Evolutionary conservation across 768 basidiomycete genomes (phyloP).

Genomic region (Suillus lakei): DNA sequence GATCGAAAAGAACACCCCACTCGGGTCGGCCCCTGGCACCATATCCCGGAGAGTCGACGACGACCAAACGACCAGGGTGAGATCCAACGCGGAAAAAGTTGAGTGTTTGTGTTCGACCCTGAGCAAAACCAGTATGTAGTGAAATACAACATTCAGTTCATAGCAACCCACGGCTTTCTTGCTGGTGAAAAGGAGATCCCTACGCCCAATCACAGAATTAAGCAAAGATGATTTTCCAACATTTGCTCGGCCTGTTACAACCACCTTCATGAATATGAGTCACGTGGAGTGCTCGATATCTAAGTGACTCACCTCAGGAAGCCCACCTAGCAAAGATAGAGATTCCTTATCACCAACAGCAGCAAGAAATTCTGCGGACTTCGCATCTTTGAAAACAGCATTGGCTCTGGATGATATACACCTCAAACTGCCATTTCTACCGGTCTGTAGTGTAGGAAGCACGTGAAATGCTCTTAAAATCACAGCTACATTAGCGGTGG

Average conservation of each 20-base stretch:
- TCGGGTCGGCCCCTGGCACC: conserved; percentile 73
- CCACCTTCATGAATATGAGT: background rate
- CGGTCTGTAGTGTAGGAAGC: background rate
- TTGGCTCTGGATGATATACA: conserved; percentile 1
- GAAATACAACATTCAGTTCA: background rate
- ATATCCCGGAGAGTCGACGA: conserved; percentile 86
- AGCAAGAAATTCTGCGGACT: conserved; percentile 33
- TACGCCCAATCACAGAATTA: conserved; percentile 68
- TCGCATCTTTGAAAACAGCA: conserved; percentile 25
- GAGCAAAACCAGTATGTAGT: background rate
- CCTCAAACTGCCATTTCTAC: background rate
- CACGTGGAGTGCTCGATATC: background rate
- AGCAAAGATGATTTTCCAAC: conserved; percentile 77
- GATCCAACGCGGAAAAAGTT: conserved; percentile 77
- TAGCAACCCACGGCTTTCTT: conserved; percentile 64
- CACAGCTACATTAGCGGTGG: background rate
- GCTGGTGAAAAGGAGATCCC: conserved; percentile 61
- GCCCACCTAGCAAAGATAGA: conserved; percentile 19
- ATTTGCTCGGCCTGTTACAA: conserved; percentile 69
- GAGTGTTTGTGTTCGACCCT: conserved; percentile 76
- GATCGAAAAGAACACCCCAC: conserved; percentile 74
- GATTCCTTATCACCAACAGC: conserved; percentile 23
- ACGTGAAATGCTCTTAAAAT: background rate
- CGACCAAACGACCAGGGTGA: conserved; percentile 53
- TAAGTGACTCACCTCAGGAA: conserved; percentile 34